Base-by-base conservation (phyloP, 1,284 basidiomycete genomes). In the Trichosporon sp. region DNA sequence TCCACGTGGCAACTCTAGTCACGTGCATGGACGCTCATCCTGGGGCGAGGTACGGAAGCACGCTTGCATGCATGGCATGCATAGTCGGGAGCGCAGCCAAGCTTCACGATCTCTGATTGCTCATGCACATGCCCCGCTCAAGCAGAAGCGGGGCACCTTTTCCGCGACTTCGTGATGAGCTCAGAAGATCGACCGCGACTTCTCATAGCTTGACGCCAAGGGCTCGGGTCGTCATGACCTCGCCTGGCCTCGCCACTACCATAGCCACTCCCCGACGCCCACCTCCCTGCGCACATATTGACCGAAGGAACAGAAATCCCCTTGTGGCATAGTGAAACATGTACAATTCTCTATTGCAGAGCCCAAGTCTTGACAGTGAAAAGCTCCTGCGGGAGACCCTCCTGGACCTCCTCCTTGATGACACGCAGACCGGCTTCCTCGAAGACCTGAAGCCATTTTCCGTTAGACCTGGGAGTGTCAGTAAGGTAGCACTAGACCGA, bases 341-440 rank as follows among this genome's bases (percentile, higher is more conserved):
- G 40, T 44, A 44, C 40, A 44, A 54, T 31, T 7, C n/a, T 57
- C 33, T 33, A 57, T 16, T 34, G 31, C 14, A 36, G 56, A 54
- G 49, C 49, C 49, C 71, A 92, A 91, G 90, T 90, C 83, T 91
- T 93, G 4, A 95, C 91, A 16, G 83, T 82, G 74, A 88, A 94
- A 59, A 95, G 75, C 19, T 88, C 92, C 56, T 83, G 83, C 0
- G 91, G 92, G 61, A 96, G 85, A 0, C 93, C 93, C 3, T 85
- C 62, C 69, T 81, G 80, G 2, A 88, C 80, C 70, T 89, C 85
- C 69, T 94, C 87, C 70, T 85, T 82, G 11, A 92, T 76, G 11
- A 95, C 74, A 7, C 74, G 81, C 56, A 95, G 78, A 4, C 89
- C 89, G 1, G 91, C 89, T 59, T 85, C 79, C 29, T 80, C 71